Evolutionary conservation across 495 filamentous ascomycete genomes (phyloP).

Genomic region (Thermothielavioides terrestris): DNA sequence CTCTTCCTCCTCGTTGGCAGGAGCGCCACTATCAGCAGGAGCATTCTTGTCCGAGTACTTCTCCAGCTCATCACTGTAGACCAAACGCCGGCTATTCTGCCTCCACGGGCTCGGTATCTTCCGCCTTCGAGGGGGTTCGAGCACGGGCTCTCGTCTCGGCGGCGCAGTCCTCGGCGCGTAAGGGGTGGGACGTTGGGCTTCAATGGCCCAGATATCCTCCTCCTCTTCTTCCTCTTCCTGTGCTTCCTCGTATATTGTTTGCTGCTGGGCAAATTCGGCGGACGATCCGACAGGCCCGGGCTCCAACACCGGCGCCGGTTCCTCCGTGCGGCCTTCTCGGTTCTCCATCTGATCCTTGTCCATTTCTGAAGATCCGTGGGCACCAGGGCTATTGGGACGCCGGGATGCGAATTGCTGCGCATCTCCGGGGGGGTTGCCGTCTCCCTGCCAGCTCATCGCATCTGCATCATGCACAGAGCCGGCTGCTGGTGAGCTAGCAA

Average conservation of each 20-base stretch:
- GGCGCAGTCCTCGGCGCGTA: conserved; percentile 13
- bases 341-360: neutral
- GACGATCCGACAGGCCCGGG: too few species aligned
- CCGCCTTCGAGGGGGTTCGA: conserved; percentile 25
- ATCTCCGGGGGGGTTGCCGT: conserved; percentile 4
- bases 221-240: conserved; percentile 27
- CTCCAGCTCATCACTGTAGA: conserved; percentile 26
- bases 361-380: neutral
- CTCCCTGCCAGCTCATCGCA: conserved; percentile 27
- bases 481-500: conserved; percentile 20
- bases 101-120: conserved; percentile 41
- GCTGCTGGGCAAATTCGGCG: neutral
- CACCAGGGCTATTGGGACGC: conserved; percentile 1
- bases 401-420: conserved; percentile 5
- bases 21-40: neutral
- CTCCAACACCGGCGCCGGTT: neutral
- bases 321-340: neutral
- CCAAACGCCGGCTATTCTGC: conserved; percentile 24
- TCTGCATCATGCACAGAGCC: conserved; percentile 15
- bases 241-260: neutral
- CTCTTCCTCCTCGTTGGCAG: conserved; percentile 9
- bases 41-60: conserved; percentile 1
- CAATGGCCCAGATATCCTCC: conserved; percentile 40
- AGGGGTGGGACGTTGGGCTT: conserved; percentile 34
- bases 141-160: conserved; percentile 9